Evolutionary conservation across 768 basidiomycete genomes (phyloP), one percentile per base, ranked within the genome.

Genomic region (Rhizopogon rudus): DNA sequence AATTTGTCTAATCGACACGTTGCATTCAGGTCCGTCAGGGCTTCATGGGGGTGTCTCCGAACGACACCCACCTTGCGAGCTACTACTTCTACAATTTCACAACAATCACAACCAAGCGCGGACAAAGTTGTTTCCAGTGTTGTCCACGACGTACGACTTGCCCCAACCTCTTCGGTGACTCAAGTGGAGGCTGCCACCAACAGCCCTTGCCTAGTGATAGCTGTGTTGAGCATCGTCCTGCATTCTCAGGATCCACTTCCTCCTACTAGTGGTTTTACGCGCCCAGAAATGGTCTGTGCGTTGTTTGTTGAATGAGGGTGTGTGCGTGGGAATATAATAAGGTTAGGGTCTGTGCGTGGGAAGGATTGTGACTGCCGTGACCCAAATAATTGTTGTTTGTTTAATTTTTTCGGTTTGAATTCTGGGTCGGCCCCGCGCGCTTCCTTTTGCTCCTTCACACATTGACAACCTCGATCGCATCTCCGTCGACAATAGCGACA

Each of bases 311-410:
- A 67, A 65, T 59, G 60, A 51, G 53, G 52, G 54, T 53, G 54
- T 60, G 65, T 65, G 67, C 72, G 73, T 63, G 63, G 61, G 67
- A 68, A 69, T 40, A 29, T 43, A 51, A 60, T 67, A 68, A 71
- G 69, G 71, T 71, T 72, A 73, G 67, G 76, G 76, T 73, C 76
- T 65, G 77, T 76, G 76, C 74, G 76, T 73, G 73, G 63, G 73
- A 72, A 65, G 9, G 0, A 0, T 49, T 45, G 71, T 68, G 65
- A 67, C 67, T 40, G 42, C 61, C 62, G 68, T 68, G 66, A 72
- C 69, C 64, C 64, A 69, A 68, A 69, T 70, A 72, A 57, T 71
- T 72, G 65, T 64, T 61, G 70, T 72, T 70, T 69, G 70, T 71
- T 73, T 64, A 65, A 54, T 71, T 72, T 71, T 70, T 70, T 69